Percentiles rank a stretch among this genome's conserved stretches.
phyloP scores from a whole-genome alignment of 106 monocot species.

The Alisma plantagoaquatica region DNA sequence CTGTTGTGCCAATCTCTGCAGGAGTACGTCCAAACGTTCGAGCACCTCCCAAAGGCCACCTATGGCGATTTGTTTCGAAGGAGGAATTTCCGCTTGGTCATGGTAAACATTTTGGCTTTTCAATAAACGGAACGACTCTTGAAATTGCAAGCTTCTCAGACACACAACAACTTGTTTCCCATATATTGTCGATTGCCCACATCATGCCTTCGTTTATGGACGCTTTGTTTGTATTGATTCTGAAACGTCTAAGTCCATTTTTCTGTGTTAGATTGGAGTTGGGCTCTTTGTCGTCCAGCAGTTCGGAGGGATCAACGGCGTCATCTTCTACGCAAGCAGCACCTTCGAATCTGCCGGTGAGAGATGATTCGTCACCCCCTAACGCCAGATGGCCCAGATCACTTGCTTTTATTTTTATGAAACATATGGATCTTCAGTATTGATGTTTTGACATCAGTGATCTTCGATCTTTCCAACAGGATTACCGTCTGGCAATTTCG shows the following conservation, averaged over 20 bases:
- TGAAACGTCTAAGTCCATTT: too few species aligned
- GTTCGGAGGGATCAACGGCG: constrained; percentile 59
- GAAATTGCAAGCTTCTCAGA: too few species aligned
- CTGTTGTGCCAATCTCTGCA: too few species aligned
- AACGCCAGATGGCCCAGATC: neutral
- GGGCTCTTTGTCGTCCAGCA: constrained; percentile 67
- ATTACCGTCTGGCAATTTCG: constrained; percentile 56
- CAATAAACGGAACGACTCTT: too few species aligned
- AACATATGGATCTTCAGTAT: too few species aligned
- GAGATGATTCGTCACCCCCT: too few species aligned
- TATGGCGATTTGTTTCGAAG: constrained; percentile 40
- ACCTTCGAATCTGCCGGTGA: constrained; percentile 59
- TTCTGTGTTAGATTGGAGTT: constrained; percentile 60
- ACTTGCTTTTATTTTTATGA: neutral
- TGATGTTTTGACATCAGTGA: neutral
- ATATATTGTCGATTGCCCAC: neutral
- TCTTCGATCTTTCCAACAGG: constrained; percentile 19
- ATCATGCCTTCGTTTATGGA: too few species aligned
- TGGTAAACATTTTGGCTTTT: too few species aligned
- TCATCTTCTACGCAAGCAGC: constrained; percentile 58
- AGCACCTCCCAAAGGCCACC: constrained; percentile 33
- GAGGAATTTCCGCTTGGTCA: constrained; percentile 32
- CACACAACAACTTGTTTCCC: too few species aligned
- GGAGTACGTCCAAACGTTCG: constrained; percentile 40
- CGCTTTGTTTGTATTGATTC: too few species aligned